These are phyloP conservation scores for Fusarium sororula DNA, from an alignment of 2,329 filamentous ascomycete species.

Conservation along the genomic window DNA sequence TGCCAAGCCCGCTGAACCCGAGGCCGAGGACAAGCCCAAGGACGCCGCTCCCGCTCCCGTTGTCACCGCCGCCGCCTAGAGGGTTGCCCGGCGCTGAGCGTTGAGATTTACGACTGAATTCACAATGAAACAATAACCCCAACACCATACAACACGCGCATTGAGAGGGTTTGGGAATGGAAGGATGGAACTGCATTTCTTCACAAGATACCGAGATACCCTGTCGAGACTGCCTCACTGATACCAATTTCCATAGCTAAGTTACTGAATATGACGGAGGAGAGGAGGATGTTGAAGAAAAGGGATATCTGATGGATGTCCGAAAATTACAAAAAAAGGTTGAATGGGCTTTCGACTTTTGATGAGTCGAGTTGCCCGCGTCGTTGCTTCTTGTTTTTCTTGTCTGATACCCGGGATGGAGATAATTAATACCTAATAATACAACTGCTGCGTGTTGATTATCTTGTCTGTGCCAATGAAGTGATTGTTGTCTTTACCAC, in stretches of 20 bases:
- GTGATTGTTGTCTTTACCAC: not conserved
- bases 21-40: constrained; percentile 55
- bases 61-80: constrained; percentile 63
- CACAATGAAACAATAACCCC: constrained; percentile 40
- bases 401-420: constrained; percentile 54
- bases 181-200: constrained; percentile 64
- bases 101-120: constrained; percentile 38
- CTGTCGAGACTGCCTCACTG: constrained; percentile 61
- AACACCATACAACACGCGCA: constrained; percentile 44
- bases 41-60: constrained; percentile 54
- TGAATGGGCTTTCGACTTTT: constrained; percentile 28
- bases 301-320: constrained; percentile 26
- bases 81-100: constrained; percentile 38
- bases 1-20: constrained; percentile 47
- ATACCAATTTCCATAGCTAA: constrained; percentile 52
- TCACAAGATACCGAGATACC: constrained; percentile 63
- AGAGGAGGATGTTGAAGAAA: constrained; percentile 29
- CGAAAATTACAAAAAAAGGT: constrained; percentile 34
- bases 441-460: constrained; percentile 50
- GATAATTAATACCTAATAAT: constrained; percentile 58
- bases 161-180: constrained; percentile 57
- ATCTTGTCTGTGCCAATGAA: not conserved
- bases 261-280: constrained; percentile 35
- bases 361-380: constrained; percentile 30
- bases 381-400: constrained; percentile 43